Percentiles rank a stretch among this genome's conserved stretches.
Conservation (phyloP, 2,329 filamentous ascomycete genomes). For the Pseudomassariella vexata region DNA sequence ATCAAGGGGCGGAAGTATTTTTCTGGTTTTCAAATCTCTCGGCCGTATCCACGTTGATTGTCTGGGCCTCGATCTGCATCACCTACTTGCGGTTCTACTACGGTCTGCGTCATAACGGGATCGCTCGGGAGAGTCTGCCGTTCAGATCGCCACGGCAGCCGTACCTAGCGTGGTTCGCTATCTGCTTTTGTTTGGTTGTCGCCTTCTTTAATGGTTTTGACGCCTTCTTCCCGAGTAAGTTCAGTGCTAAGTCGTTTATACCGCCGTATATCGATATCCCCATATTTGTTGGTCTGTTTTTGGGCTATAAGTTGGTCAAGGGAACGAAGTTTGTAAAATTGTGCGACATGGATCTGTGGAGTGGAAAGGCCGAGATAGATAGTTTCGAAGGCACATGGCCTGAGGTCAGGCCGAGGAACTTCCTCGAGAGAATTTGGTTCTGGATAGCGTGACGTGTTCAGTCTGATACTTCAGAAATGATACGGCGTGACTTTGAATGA, state of each 20-base stretch:
- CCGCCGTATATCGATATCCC: slow-evolving; percentile 66
- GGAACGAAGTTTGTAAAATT: slow-evolving; percentile 42
- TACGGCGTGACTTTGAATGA: no score
- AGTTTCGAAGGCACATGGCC: slow-evolving; percentile 30
- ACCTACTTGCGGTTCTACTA: slow-evolving; percentile 66
- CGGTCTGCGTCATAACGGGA: slow-evolving; percentile 58
- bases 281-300: slow-evolving; percentile 57
- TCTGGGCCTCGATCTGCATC: slow-evolving; percentile 61
- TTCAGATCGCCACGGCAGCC: slow-evolving; percentile 64
- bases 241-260: slow-evolving; percentile 48
- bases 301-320: slow-evolving; percentile 63
- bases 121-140: slow-evolving; percentile 57
- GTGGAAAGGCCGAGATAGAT: slow-evolving; percentile 33
- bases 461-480: no score
- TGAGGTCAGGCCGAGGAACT: slow-evolving; percentile 27
- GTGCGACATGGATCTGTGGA: slow-evolving; percentile 33
- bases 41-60: slow-evolving; percentile 65
- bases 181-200: slow-evolving; percentile 58
- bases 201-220: slow-evolving; percentile 68
- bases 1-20: slow-evolving; percentile 37
- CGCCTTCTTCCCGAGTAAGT: slow-evolving; percentile 57
- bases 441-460: slow-evolving; percentile 29
- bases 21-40: slow-evolving; percentile 45
- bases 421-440: slow-evolving; percentile 32
- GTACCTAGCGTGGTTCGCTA: slow-evolving; percentile 58